Conservation (phyloP, 306 rosid species). For the Gillenia trifoliata region DNA sequence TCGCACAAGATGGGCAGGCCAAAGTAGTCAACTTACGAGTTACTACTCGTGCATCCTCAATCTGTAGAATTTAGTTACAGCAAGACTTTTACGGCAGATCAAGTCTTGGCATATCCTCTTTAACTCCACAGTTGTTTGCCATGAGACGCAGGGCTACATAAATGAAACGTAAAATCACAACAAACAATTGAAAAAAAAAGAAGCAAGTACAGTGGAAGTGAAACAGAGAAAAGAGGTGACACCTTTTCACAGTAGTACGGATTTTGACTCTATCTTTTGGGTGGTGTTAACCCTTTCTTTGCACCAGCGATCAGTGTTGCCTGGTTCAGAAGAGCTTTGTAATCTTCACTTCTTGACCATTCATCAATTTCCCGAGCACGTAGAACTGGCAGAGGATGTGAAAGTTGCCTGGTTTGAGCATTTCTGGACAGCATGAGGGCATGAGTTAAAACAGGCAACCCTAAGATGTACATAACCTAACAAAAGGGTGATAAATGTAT, state of each 20-base stretch:
- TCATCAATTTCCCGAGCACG: slow-evolving; percentile 96
- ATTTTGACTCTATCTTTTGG: slow-evolving; percentile 13
- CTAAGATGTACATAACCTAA: slow-evolving; percentile 1
- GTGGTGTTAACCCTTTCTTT: slow-evolving; percentile 10
- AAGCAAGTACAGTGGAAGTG: not conserved
- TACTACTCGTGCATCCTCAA: not conserved
- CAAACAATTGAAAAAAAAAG: too few relatives aligned
- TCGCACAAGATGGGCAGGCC: slow-evolving; percentile 11
- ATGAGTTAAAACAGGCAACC: slow-evolving; percentile 17
- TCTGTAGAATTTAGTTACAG: not conserved
- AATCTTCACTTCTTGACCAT: slow-evolving; percentile 80
- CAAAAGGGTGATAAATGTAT: not conserved
- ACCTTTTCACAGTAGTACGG: slow-evolving; percentile 20
- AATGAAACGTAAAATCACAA: too few relatives aligned
- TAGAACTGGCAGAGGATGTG: slow-evolving; percentile 90
- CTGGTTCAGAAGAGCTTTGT: slow-evolving; percentile 53
- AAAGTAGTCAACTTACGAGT: slow-evolving; percentile 2
- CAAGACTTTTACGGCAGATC: slow-evolving; percentile 3
- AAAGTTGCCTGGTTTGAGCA: slow-evolving; percentile 91
- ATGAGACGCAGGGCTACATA: too few relatives aligned
- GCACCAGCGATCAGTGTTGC: slow-evolving; percentile 36
- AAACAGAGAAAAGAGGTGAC: not conserved
- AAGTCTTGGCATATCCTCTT: not conserved
- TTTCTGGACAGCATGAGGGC: slow-evolving; percentile 43
- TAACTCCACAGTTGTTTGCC: not conserved